Conservation (phyloP, 2,329 filamentous ascomycete genomes). For the Fusarium sp. region DNA sequence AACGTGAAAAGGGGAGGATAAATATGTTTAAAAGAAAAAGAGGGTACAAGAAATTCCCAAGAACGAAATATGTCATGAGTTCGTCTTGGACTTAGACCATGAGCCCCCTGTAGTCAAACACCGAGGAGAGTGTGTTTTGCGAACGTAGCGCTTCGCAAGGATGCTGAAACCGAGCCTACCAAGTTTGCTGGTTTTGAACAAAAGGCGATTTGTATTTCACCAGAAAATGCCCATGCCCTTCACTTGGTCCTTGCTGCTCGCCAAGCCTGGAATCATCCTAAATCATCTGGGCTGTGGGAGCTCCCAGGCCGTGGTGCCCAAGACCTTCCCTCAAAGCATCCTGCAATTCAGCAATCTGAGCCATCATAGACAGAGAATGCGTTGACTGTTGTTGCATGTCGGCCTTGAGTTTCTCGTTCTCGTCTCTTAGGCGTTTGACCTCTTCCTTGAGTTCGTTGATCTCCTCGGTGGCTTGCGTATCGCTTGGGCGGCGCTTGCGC, state of each 20-base stretch:
- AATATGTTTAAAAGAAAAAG: background rate
- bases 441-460: slow-evolving; percentile 71
- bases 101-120: slow-evolving; percentile 37
- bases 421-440: slow-evolving; percentile 73
- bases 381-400: slow-evolving; percentile 63
- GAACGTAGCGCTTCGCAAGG: background rate
- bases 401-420: slow-evolving; percentile 70
- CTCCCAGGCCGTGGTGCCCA: slow-evolving; percentile 49
- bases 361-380: slow-evolving; percentile 61
- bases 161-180: background rate
- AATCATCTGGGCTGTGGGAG: slow-evolving; percentile 58
- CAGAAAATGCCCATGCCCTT: background rate
- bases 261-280: slow-evolving; percentile 37
- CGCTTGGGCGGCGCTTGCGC: slow-evolving; percentile 58
- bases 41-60: background rate
- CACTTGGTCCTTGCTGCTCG: background rate
- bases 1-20: background rate
- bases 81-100: slow-evolving; percentile 21
- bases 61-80: background rate
- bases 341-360: slow-evolving; percentile 61
- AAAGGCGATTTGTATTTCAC: background rate
- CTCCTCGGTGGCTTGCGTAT: slow-evolving; percentile 54
- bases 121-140: slow-evolving; percentile 31
- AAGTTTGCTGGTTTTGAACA: background rate
- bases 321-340: slow-evolving; percentile 56